phyloP scores from a whole-genome alignment of 768 basidiomycete species.

The Clitopilus hobsonii region DNA sequence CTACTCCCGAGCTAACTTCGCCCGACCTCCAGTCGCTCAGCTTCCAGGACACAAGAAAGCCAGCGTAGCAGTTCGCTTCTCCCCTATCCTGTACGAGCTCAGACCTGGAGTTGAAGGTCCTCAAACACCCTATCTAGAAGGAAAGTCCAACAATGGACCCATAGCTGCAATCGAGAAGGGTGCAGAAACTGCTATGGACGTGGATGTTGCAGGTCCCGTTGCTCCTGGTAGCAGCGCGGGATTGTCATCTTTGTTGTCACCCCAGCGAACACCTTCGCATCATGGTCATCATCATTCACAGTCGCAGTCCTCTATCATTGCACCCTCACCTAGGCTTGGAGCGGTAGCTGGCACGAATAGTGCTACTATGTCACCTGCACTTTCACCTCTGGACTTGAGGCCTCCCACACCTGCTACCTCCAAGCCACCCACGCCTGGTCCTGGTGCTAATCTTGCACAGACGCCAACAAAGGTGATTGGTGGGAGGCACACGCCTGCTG shows the following conservation, averaged over 20 bases:
- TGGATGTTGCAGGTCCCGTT: conserved; percentile 53
- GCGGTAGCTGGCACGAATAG: conserved; percentile 14
- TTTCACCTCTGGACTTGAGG: conserved; percentile 51
- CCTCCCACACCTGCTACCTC: conserved; percentile 60
- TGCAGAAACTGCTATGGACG: conserved; percentile 51
- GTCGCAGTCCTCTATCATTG: conserved; percentile 27
- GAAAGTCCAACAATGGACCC: conserved; percentile 22
- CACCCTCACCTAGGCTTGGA: conserved; percentile 41
- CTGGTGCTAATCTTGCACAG: too few relatives aligned
- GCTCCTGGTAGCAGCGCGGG: conserved; percentile 8
- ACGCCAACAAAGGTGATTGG: conserved; percentile 10
- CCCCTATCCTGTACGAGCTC: conserved; percentile 90
- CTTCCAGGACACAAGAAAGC: conserved; percentile 96
- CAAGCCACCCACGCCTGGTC: conserved; percentile 46
- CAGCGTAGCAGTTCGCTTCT: conserved; percentile 90
- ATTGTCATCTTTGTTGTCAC: conserved; percentile 19
- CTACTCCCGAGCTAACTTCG: conserved; percentile 93
- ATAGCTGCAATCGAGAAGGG: conserved; percentile 61
- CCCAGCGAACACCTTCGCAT: conserved; percentile 26
- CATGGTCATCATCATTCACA: conserved; percentile 14
- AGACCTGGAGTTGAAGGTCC: conserved; percentile 47
- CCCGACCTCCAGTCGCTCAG: conserved; percentile 88
- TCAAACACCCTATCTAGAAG: conserved; percentile 18
- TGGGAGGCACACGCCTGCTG: neutral
- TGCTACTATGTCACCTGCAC: conserved; percentile 44